These are phyloP conservation scores for Paecilomyces variotii DNA, from an alignment of 2,329 filamentous ascomycete genomes.

Conservation along the genomic window DNA sequence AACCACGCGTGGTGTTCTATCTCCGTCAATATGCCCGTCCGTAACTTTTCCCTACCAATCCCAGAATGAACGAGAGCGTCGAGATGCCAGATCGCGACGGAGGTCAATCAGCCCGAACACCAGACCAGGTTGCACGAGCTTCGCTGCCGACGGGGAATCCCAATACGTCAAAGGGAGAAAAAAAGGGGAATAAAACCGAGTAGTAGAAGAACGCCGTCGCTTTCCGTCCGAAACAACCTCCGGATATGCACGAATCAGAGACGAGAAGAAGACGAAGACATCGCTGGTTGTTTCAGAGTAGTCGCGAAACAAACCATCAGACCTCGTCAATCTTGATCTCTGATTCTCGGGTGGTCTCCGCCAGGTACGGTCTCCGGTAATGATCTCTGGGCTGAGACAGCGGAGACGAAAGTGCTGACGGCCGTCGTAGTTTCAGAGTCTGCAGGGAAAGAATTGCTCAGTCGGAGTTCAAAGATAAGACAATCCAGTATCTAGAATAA, in stretches of 20 bases:
- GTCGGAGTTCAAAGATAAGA: background rate
- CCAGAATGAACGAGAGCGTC: background rate
- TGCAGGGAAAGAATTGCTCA: constrained; percentile 8
- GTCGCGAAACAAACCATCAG: background rate
- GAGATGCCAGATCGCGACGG: background rate
- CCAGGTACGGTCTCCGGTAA: constrained; percentile 7
- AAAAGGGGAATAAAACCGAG: constrained; percentile 6
- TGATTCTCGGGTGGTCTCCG: constrained; percentile 2
- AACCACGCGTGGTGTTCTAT: background rate
- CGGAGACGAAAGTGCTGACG: constrained; percentile 27
- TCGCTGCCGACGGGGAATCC: background rate
- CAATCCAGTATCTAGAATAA: background rate
- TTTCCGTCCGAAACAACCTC: background rate
- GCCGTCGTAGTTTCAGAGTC: constrained; percentile 31
- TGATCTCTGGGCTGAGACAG: constrained; percentile 6
- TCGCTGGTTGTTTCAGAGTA: background rate
- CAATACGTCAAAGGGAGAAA: constrained; percentile 1
- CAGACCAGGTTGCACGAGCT: background rate
- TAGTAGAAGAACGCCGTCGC: constrained; percentile 2
- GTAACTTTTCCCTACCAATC: background rate
- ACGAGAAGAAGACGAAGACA: background rate
- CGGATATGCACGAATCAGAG: background rate
- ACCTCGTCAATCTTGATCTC: constrained; percentile 6
- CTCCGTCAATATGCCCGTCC: background rate
- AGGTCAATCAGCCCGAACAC: background rate